Base-by-base conservation (phyloP, 2,329 filamentous ascomycete species). In the Xylariales sp. region DNA sequence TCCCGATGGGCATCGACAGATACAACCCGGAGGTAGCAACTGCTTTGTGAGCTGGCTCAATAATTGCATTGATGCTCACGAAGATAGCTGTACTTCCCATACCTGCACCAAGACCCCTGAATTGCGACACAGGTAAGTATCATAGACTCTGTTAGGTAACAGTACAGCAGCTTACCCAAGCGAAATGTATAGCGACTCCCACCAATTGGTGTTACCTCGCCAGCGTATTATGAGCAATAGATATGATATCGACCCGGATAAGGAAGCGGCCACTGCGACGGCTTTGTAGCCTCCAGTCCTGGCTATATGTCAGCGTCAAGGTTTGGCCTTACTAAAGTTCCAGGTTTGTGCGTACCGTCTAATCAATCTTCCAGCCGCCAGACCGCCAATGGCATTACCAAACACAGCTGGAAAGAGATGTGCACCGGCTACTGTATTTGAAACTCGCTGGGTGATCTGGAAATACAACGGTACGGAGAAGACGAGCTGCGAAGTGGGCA, bases 381-480 rank as follows among this genome's bases (percentile, higher is more conserved):
- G 54, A 0, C 71, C 71, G 1, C 71, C 73, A 6, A 68, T 40
- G 0, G 72, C 68, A 42, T 78, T 78, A 4, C 74, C 74, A 0
- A 66, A 53, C 3, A 78, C 72, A 0, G 74, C 69, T 0, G 74
- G 74, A 11, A 77, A 57, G 0, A 78, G 56, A 42, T 75, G 70
- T 0, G 16, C 18, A 4, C 42, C 42, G 61, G 73, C 71, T 5
- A 59, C 55, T 0, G 69, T 67, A 6, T 64, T 63, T 2, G 66
- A 69, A 3, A 65, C 66, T 3, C 60, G 56, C 5, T 61, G 55
- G 0, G 72, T 71, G 4, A 73, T 66, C 44, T 76, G 71, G 46
- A 77, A 77, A 53, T 77, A 78, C 0, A 78, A 53, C 0, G 74
- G 73, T 0, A 76, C 60, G 0, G 64, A 60, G 25, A 69, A 70